A percentile compares a stretch with the other conserved stretches of the same genome.
Conservation (phyloP, 495 filamentous ascomycete genomes). For the Polyplosphaeria fusca region DNA sequence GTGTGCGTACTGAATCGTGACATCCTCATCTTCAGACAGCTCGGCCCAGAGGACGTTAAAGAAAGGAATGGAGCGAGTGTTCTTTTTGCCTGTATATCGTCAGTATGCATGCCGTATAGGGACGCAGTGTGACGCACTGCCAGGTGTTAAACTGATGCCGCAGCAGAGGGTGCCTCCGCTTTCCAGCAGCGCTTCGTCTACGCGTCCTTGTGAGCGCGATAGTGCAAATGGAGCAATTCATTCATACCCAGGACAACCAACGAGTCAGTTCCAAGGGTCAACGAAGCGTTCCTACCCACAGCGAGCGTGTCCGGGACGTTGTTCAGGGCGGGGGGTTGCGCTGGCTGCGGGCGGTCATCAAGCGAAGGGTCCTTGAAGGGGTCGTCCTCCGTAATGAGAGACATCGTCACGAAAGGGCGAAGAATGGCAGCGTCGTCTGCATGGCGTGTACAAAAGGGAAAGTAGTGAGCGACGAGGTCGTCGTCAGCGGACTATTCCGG, state of each 20-base stretch:
- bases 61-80: slow-evolving; percentile 59
- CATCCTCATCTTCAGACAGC: slow-evolving; percentile 51
- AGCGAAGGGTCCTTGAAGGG: slow-evolving; percentile 46
- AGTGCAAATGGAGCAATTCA: not conserved
- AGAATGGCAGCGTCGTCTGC: slow-evolving; percentile 1
- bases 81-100: slow-evolving; percentile 32
- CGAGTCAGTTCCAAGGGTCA: slow-evolving; percentile 63
- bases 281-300: slow-evolving; percentile 57
- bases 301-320: slow-evolving; percentile 44
- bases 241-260: slow-evolving; percentile 60
- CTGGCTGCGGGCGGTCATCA: slow-evolving; percentile 29
- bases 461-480: not conserved
- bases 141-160: slow-evolving; percentile 43
- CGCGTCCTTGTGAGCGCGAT: slow-evolving; percentile 14
- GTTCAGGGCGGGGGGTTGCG: slow-evolving; percentile 38
- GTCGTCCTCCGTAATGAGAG: slow-evolving; percentile 30
- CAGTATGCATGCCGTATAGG: not conserved
- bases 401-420: slow-evolving; percentile 31
- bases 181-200: slow-evolving; percentile 49
- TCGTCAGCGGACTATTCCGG: not conserved
- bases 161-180: slow-evolving; percentile 45
- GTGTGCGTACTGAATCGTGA: slow-evolving; percentile 73
- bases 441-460: slow-evolving; percentile 1
- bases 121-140: slow-evolving; percentile 34
- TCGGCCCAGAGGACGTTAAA: slow-evolving; percentile 86